phyloP scores from a whole-genome alignment of 2,329 filamentous ascomycete genomes.

The Ophidiomyces ophidiicola region DNA sequence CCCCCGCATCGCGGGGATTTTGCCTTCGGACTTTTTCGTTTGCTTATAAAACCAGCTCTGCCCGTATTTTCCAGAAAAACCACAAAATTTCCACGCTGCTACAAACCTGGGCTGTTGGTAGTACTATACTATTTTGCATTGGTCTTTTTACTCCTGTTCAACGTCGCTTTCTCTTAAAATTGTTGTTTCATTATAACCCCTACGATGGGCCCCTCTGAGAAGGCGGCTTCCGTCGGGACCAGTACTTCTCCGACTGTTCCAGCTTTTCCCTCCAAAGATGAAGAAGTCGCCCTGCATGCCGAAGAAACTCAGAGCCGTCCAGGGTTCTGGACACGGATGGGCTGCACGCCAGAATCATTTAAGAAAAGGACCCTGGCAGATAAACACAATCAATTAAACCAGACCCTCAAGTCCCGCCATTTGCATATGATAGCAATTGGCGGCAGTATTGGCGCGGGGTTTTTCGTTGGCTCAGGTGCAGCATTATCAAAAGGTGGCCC shows the following conservation, averaged over 20 bases:
- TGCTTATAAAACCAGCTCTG: constrained; percentile 1
- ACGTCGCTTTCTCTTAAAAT: too few relatives aligned
- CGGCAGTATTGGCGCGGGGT: constrained; percentile 22
- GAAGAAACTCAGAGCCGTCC: constrained; percentile 9
- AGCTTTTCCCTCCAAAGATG: constrained; percentile 9
- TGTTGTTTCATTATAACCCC: background rate
- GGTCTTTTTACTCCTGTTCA: too few relatives aligned
- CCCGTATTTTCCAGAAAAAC: background rate
- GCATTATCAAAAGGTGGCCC: constrained; percentile 31
- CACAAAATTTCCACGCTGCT: too few relatives aligned
- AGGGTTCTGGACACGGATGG: constrained; percentile 29
- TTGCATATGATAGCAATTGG: constrained; percentile 32
- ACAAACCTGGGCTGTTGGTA: too few relatives aligned
- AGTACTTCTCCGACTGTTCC: background rate
- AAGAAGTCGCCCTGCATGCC: constrained; percentile 4
- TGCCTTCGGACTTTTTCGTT: background rate
- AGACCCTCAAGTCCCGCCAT: constrained; percentile 24
- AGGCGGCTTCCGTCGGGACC: background rate
- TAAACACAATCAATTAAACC: constrained; percentile 20
- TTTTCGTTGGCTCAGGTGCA: constrained; percentile 31
- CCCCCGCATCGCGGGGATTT: constrained; percentile 9
- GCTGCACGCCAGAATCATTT: constrained; percentile 30
- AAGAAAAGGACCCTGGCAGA: constrained; percentile 21
- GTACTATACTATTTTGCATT: too few relatives aligned
- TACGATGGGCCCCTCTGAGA: constrained; percentile 6